Evolutionary conservation across 1,139 yeast genomes (phyloP), one percentile per base, ranked within the genome.

Genomic region (Diutina pseudorugosa): DNA sequence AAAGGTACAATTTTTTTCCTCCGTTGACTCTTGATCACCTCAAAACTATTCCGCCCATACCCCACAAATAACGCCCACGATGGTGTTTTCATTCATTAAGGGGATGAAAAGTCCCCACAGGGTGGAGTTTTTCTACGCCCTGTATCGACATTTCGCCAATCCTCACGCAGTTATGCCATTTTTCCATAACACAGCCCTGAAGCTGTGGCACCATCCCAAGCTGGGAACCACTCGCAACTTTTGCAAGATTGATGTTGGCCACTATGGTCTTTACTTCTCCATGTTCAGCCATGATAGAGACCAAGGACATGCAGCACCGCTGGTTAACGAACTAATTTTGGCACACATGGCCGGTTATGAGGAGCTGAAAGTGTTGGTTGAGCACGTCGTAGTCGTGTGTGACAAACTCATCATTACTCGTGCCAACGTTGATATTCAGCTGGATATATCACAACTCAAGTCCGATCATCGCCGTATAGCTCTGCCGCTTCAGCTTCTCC

Each of bases 231-330:
- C 57, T 8, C 58, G 62, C 43, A 69, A 63, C 56, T 62, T 72
- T 54, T 62, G 65, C 14, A 45, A 45, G 40, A 68, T 74, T 16
- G 70, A 68, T 51, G 58, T 62, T 41, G 79, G 78, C 16, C 78
- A 74, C 55, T 74, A 73, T 58, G 79, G 78, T 0, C 61, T 74
- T 47, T 74, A 74, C 58, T 74, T 65, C 55, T 66, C 76, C 8
- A 69, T 74, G 52, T 72, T 70, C 59, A 71, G 68, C 57, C 70
- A 68, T 51, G 78, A 74, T 47, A 54, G 40, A 54, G n/a, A 54
- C 64, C 63, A 19, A 70, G 64, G 50, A 59, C 57, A 54, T 62
- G 60, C 52, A 56, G 23, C 55, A 55, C 33, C 51, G 3, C 21
- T 27, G 11, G 47, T 25, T 30, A 25, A 50, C 23, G 41, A 50